Percentiles rank a stretch among this genome's conserved stretches.
Conservation (phyloP, 2,329 filamentous ascomycete genomes). For the Fusarium neocosmosporiellum region DNA sequence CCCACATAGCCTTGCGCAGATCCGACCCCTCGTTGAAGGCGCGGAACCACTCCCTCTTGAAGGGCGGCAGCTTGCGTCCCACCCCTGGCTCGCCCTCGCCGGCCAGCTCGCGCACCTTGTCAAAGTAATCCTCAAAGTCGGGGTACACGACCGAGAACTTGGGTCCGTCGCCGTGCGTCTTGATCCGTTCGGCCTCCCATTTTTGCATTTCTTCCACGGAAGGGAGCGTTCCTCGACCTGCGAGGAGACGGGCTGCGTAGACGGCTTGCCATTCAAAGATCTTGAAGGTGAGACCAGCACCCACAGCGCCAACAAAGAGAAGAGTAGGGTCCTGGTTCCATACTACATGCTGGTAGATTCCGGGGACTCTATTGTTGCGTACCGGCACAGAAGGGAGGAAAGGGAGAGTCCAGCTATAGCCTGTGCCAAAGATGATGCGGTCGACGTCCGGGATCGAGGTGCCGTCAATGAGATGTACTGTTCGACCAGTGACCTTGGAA, state of each 20-base stretch:
- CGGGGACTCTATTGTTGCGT: slow-evolving; percentile 66
- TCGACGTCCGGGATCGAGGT: slow-evolving; percentile 65
- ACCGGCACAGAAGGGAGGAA: slow-evolving; percentile 65
- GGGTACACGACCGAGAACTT: slow-evolving; percentile 69
- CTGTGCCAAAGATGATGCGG: slow-evolving; percentile 73
- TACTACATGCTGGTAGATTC: slow-evolving; percentile 69
- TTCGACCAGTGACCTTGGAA: slow-evolving; percentile 55
- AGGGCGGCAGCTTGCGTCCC: slow-evolving; percentile 59
- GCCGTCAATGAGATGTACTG: slow-evolving; percentile 68
- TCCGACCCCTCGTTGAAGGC: slow-evolving; percentile 66
- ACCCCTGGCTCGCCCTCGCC: slow-evolving; percentile 56
- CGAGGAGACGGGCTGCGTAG: slow-evolving; percentile 67
- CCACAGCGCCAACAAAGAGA: slow-evolving; percentile 68
- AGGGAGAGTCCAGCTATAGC: slow-evolving; percentile 72
- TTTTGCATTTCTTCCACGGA: slow-evolving; percentile 57
- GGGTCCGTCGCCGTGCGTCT: slow-evolving; percentile 64
- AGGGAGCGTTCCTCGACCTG: slow-evolving; percentile 65
- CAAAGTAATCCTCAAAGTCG: slow-evolving; percentile 74
- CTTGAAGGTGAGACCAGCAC: slow-evolving; percentile 72
- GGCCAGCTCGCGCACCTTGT: slow-evolving; percentile 62
- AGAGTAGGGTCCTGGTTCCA: slow-evolving; percentile 65
- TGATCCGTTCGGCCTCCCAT: slow-evolving; percentile 69
- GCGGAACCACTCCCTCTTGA: slow-evolving; percentile 58
- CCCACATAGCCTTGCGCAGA: slow-evolving; percentile 68
- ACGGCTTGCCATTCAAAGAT: slow-evolving; percentile 78